Conservation (phyloP, 495 filamentous ascomycete species). For the Lophiostoma macrostomum region DNA sequence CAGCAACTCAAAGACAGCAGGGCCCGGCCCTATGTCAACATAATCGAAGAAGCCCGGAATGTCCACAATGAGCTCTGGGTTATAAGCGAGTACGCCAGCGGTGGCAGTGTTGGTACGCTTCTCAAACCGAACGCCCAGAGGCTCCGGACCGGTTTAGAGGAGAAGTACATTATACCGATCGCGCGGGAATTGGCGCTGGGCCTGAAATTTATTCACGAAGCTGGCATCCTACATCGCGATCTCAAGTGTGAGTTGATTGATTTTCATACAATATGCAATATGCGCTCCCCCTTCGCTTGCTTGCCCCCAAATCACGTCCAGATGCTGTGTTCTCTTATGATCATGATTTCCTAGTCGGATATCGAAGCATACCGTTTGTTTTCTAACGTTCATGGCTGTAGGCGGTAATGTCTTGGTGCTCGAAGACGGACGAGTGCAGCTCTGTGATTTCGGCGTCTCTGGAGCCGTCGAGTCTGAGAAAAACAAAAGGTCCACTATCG, state of each 20-base stretch:
- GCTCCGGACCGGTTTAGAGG: constrained; percentile 56
- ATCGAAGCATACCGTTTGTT: too few species aligned
- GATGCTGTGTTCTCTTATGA: too few species aligned
- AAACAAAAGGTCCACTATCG: constrained; percentile 87
- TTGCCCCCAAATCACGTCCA: too few species aligned
- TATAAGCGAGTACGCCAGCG: constrained; percentile 91
- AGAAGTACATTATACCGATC: constrained; percentile 87
- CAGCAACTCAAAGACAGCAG: constrained; percentile 78
- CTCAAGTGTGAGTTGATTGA: constrained; percentile 66
- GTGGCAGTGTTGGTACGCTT: constrained; percentile 90
- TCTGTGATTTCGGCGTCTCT: constrained; percentile 95
- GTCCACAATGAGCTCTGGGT: constrained; percentile 91
- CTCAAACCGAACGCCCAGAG: constrained; percentile 48
- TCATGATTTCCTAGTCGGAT: too few species aligned
- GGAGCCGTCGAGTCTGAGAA: constrained; percentile 77
- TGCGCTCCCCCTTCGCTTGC: too few species aligned
- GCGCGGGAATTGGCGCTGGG: constrained; percentile 82
- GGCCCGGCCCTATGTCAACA: constrained; percentile 81
- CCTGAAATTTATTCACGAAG: constrained; percentile 81
- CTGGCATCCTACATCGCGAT: constrained; percentile 92
- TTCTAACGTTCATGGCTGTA: too few species aligned
- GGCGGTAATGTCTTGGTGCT: constrained; percentile 87
- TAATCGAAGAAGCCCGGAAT: constrained; percentile 79
- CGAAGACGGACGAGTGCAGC: constrained; percentile 79
- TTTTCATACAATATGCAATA: too few species aligned